Percentiles rank a stretch among this genome's conserved stretches.
Evolutionary conservation across 192 early-diverging fungal genomes (phyloP).

Genomic region (Podila epigama): DNA sequence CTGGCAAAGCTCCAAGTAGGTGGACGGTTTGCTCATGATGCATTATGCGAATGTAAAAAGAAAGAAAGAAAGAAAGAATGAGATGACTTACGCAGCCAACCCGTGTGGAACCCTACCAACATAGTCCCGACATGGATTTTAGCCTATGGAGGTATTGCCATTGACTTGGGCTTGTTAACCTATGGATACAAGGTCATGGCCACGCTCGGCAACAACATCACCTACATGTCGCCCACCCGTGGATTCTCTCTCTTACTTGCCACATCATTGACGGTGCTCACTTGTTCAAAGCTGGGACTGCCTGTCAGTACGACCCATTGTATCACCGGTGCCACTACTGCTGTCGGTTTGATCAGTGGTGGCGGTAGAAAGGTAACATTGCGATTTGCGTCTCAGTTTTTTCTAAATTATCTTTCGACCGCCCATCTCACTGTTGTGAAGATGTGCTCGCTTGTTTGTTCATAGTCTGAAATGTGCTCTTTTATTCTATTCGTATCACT

Average conservation of each 20-base stretch:
- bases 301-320: conserved; percentile 94
- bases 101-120: background rate
- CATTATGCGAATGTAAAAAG: too few relatives aligned
- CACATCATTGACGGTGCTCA: conserved; percentile 82
- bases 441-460: background rate
- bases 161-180: conserved; percentile 77
- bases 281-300: conserved; percentile 80
- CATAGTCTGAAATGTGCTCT: background rate
- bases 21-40: background rate
- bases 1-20: conserved; percentile 55
- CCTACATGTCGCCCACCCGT: conserved; percentile 82
- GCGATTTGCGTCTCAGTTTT: background rate
- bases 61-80: too few relatives aligned
- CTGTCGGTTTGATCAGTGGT: conserved; percentile 77
- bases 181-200: conserved; percentile 83
- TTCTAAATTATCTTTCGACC: too few relatives aligned
- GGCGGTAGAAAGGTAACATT: conserved; percentile 21
- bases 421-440: too few relatives aligned
- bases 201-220: conserved; percentile 83
- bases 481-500: conserved; percentile 1
- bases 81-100: too few relatives aligned
- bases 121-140: conserved; percentile 76
- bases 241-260: conserved; percentile 84
- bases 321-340: conserved; percentile 79
- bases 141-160: conserved; percentile 74